Evolutionary conservation across 2,329 filamentous ascomycete genomes (phyloP), one percentile per base, ranked within the genome.

Genomic region (Apiospora kogelbergensis): DNA sequence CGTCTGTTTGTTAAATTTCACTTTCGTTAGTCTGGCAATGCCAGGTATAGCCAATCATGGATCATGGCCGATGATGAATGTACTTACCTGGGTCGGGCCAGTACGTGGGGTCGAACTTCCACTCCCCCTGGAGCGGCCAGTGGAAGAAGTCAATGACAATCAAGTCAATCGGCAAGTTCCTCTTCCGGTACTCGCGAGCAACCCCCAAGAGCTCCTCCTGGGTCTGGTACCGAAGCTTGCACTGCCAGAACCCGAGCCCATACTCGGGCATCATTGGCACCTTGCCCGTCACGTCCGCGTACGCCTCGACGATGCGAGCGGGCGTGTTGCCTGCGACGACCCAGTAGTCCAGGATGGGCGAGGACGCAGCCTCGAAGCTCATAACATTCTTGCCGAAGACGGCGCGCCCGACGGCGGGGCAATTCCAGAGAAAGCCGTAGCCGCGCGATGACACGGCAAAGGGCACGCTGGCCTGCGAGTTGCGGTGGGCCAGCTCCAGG

Each of bases 121-220:
- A 92, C 68, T 92, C 90, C 6, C 90, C 90, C 74, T 92, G 89
- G 9, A 82, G 81, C 9, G 86, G 85, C 90, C 90, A 91, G 74
- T 91, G 89, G 75, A 91, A 91, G 76, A 88, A 91, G 73, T 91
- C 90, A 45, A 89, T 80, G 0, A 91, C 89, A n/a, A 91, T 90
- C 2, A 91, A 74, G 74, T 91, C 88, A 22, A 91, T 81, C 0
- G 89, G 89, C 20, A 91, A 75, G 0, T 85, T 75, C 1, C 88
- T 80, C 41, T 79, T 78, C 66, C 83, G 84, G 71, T 91, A 88
- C 73, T 91, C 88, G 6, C 89, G 78, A 0, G 89, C 89, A 0
- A 91, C 84, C 6, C 81, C 77, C 0, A 91, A 80, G 0, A 91
- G 75, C 74, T 92, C 88, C 22, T 90, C 88, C 73, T 91, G 90